Evolutionary conservation across 2,329 filamentous ascomycete genomes (phyloP), one percentile per base, ranked within the genome.

Genomic region (Penicillium frequentans): DNA sequence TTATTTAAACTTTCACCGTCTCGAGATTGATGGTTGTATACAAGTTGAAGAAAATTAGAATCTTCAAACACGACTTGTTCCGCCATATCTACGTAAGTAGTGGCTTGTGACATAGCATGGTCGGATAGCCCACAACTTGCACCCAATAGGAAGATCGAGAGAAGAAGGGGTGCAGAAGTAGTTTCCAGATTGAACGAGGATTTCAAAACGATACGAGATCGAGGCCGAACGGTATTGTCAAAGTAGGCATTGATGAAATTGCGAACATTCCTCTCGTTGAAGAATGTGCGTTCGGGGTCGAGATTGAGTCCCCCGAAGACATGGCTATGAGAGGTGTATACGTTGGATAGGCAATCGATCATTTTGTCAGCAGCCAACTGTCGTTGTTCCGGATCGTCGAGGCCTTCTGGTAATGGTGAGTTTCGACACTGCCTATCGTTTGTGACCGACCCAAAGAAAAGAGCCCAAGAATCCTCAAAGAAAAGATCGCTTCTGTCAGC

Each of bases 191-290:
- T 24, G 43, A 62, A 62, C 9, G 39, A 23, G 7, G 57, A 56
- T 47, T 58, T 62, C 21, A 60, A 42, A 19, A 60, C 55, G 23
- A 62, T 56, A 27, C 59, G 57, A 37, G 57, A 62, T 26, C 59
- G 57, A n/a, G 59, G 59, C 3, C 59, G 55, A 23, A 62, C 59
- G 1, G 57, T 62, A 9, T 48, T 23, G 10, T 62, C 59, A 16
- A 62, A 62, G 31, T 62, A 62, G n/a, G 57, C 59, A 13, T 52
- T 19, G 26, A 60, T 49, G 7, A 55, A 58, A 3, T 57, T 31
- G 21, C 31, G n/a, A 11, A 62, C 42, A 27, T 52, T 56, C 4
- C 48, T 42, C 16, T 62, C 46, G 14, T 27, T 33, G 27, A 60
- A 57, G 21, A 62, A 54, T 16, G 33, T 21, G n/a, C 26, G 48